Base-by-base conservation (phyloP, 805 yeast species). In the Cyberlindnera sargentensis region DNA sequence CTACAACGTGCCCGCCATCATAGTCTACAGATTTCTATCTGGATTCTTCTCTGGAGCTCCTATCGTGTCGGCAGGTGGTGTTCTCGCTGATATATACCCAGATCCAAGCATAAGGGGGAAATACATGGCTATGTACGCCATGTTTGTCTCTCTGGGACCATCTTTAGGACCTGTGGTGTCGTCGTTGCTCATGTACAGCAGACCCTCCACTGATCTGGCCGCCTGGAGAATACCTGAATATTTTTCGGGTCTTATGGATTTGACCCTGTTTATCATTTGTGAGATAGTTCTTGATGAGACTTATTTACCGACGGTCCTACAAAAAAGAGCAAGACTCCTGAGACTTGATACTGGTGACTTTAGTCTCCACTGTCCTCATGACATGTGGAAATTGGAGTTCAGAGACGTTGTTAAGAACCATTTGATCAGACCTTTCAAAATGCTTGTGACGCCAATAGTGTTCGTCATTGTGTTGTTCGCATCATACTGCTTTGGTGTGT, bases 1-100 rank as follows among this genome's bases (percentile, higher is more conserved):
- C 6, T 65, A 73, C 43, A 71, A 75, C 51, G 54, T 75, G 37
- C 72, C 76, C 38, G 68, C 77, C 15, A 55, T 80, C 25, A 63
- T 76, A 62, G 52, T 77, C 20, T 66, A 72, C 47, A 65, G 86
- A 31, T 80, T 79, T 55, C 73, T 80, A 46, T 68, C 78, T 11
- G 85, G 85, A 5, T 65, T 78, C 46, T 64, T 75, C 52, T 79
- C 82, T 4, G 77, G 80, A 23, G 77, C 82, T 5, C 79, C 83
- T 1, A 64, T 79, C 34, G 82, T 76, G 8, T 75, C 77, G 10
- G 61, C 76, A 2, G 84, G 84, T 5, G 84, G 83, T 26, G 54
- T 50, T 23, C 30, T 52, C 8, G 79, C 83, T 3, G 86, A 80
- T 56, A 58, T 78, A 35, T 80, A 70, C 62, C 37, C 48, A 8